Base-by-base conservation (phyloP, 1,139 yeast genomes). In the Suhomyces wounanorum region DNA sequence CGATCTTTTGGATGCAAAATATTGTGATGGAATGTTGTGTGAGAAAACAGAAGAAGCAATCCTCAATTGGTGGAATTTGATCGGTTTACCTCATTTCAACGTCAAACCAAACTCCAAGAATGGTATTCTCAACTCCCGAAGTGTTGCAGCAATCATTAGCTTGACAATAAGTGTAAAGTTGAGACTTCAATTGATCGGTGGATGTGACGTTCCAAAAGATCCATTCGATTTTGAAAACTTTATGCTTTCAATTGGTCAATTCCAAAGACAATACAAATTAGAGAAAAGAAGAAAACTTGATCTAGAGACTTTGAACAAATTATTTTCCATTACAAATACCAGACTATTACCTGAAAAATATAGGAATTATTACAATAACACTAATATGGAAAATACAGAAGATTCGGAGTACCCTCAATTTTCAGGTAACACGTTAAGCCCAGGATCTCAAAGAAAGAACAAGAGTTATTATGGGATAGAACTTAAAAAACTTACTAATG, bases 1-100 rank as follows among this genome's bases (percentile, higher is more conserved):
- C 66, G 89, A 85, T 52, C 68, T 90, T 43, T 72, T 90, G 18
- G 85, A 83, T 51, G 86, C 90, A 0, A 72, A 72, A 40, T 84
- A 79, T 57, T 89, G 90, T 53, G 97, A 92, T 67, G 98, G 98
- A 0, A 70, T 92, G 18, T 70, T 90, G 6, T 94, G 98, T 65
- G 81, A 82, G 52, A 79, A 81, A 52, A 92, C 98, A 0, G 86
- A 85, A 54, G 78, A 72, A 37, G 96, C 96, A 0, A 79, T 90
- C 18, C 62, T 69, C 4, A 76, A 78, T 49, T 94, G 98, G 98
- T 92, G 98, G 97, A 78, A 77, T 43, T 67, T 82, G 43, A 81
- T 87, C 56, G 96, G 96, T 0, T 72, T 80, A 31, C 78, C 81
- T 10, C 86, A 85, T 59, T 84, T 77, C 66, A 80, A 64, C 69